These are phyloP conservation scores for Mortierella sp. DNA, from an alignment of 371 early-diverging fungal species.

Conservation along the genomic window DNA sequence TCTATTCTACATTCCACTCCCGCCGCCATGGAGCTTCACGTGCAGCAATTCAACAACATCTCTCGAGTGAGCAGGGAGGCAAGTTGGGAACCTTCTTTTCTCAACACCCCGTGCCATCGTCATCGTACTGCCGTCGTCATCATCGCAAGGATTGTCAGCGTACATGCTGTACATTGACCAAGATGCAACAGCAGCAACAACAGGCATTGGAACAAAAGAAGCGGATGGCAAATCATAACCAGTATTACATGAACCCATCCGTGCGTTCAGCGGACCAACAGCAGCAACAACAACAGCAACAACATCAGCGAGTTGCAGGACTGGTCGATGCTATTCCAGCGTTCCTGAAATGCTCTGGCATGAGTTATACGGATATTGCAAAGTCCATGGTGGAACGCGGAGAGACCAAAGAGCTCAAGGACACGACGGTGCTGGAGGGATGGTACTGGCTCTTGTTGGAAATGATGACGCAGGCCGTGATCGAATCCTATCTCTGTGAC, in stretches of 20 bases:
- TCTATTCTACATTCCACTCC: conserved; percentile 40
- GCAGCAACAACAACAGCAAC: conserved; percentile 18
- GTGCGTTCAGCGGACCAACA: conserved; percentile 1
- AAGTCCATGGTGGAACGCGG: conserved; percentile 29
- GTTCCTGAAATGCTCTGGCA: conserved; percentile 66
- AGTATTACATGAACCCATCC: conserved; percentile 12
- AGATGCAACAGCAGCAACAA: conserved; percentile 50
- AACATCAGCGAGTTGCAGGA: conserved; percentile 44
- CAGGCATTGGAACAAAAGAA: conserved; percentile 57
- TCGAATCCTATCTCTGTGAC: conserved; percentile 71
- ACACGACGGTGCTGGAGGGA: conserved; percentile 59
- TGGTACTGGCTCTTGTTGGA: conserved; percentile 71
- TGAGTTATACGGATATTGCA: conserved; percentile 54
- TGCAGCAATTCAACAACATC: conserved; percentile 33
- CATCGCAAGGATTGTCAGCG: conserved; percentile 52
- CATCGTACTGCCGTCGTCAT: conserved; percentile 50
- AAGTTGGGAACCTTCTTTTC: conserved; percentile 32
- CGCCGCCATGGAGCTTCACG: conserved; percentile 47
- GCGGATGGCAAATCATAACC: conserved; percentile 16
- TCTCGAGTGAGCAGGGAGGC: conserved; percentile 25
- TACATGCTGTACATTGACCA: conserved; percentile 51
- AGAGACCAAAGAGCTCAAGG: conserved; percentile 11
- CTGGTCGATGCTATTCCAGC: conserved; percentile 69
- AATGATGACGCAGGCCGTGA: conserved; percentile 69
- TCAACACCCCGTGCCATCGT: conserved; percentile 17